Conservation (phyloP, 306 rosid genomes). For the Styphnolobium japonicum region DNA sequence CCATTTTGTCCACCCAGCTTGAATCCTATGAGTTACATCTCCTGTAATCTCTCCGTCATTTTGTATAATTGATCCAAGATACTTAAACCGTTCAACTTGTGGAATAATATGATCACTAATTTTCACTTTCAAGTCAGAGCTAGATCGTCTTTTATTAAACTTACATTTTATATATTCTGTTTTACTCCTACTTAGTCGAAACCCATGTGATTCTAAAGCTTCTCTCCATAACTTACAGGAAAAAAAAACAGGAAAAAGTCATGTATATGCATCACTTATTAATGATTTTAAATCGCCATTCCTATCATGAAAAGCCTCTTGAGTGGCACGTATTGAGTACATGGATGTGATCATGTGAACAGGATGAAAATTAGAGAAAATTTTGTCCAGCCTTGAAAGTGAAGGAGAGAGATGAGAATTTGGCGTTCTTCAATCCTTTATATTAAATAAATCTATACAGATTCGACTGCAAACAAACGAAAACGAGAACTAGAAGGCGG, state of each 20-base stretch:
- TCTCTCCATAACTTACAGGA: too few species aligned
- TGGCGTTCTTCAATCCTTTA: not conserved
- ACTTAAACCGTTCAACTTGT: too few species aligned
- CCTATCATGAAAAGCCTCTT: not conserved
- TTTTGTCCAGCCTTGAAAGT: conserved; percentile 1
- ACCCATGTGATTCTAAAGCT: too few species aligned
- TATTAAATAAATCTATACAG: not conserved
- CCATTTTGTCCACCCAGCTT: too few species aligned
- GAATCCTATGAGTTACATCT: too few species aligned
- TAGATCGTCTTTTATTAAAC: too few species aligned
- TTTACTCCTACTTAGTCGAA: too few species aligned
- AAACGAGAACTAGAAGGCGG: not conserved
- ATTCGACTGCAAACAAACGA: not conserved
- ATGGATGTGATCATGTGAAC: conserved; percentile 1
- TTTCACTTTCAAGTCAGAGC: too few species aligned
- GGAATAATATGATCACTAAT: too few species aligned
- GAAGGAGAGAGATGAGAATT: not conserved
- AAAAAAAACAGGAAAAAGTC: not conserved
- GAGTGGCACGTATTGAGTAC: not conserved
- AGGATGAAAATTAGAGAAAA: not conserved
- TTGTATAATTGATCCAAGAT: too few species aligned
- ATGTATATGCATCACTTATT: not conserved
- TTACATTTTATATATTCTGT: too few species aligned
- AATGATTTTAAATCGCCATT: not conserved
- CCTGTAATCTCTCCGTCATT: too few species aligned